phyloP scores from a whole-genome alignment of 768 basidiomycete species.

The Leccinum uliginosum region DNA sequence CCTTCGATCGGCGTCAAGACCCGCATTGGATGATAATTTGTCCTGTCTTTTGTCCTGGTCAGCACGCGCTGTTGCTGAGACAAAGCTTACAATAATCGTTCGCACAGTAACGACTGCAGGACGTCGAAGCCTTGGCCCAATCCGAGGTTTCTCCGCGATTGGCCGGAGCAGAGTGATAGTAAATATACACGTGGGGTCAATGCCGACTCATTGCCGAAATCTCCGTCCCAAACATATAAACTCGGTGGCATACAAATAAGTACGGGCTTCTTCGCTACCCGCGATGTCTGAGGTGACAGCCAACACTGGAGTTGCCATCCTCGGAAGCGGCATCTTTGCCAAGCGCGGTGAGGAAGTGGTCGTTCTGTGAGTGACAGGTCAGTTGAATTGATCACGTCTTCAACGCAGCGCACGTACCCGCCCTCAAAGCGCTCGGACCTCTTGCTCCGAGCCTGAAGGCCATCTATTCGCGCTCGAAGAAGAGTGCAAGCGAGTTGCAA shows the following conservation, averaged over 20 bases:
- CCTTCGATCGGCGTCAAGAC: neutral
- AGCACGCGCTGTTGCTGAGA: neutral
- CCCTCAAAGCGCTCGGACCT: slow-evolving; percentile 50
- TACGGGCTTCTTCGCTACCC: neutral
- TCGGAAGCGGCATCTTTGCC: slow-evolving; percentile 79
- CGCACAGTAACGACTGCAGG: too few species aligned
- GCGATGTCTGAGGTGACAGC: slow-evolving; percentile 38
- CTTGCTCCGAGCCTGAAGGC: slow-evolving; percentile 52
- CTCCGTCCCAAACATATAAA: neutral
- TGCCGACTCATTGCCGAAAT: too few species aligned
- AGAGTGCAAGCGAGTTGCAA: slow-evolving; percentile 52
- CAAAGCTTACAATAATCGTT: too few species aligned
- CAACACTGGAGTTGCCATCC: slow-evolving; percentile 60
- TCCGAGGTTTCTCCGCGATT: slow-evolving; percentile 1
- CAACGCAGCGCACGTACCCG: slow-evolving; percentile 70
- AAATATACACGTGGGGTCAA: too few species aligned
- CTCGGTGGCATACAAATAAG: neutral
- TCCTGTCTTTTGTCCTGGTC: too few species aligned
- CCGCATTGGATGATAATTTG: neutral
- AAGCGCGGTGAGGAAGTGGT: slow-evolving; percentile 52
- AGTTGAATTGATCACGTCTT: neutral
- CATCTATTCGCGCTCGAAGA: slow-evolving; percentile 75
- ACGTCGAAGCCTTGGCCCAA: too few species aligned
- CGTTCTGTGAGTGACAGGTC: neutral
- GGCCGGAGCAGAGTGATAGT: neutral